Conservation (phyloP, 306 rosid genomes). For the Rosa rugosa region DNA sequence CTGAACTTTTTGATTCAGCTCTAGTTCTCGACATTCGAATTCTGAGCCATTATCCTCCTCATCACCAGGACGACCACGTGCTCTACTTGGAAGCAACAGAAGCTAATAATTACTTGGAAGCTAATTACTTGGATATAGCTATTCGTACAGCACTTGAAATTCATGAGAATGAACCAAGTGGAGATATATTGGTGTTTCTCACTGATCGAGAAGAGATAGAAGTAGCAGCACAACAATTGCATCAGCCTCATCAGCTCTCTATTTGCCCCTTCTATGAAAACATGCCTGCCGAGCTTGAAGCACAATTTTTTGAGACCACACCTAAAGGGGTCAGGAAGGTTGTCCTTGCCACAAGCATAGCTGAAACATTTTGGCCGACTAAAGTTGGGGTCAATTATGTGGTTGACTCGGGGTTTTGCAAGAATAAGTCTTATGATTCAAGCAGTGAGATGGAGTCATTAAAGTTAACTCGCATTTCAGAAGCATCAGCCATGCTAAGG, state of each 20-base stretch:
- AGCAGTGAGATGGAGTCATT: conserved; percentile 85
- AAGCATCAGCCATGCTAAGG: conserved; percentile 88
- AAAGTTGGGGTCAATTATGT: conserved; percentile 51
- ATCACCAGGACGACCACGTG: conserved; percentile 39
- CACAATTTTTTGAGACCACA: conserved; percentile 82
- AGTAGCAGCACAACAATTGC: conserved; percentile 76
- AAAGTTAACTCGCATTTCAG: conserved; percentile 66
- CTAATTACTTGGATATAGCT: no score
- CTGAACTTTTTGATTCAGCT: conserved; percentile 74
- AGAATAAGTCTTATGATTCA: conserved; percentile 62
- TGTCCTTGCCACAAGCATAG: conserved; percentile 89
- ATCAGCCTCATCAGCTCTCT: conserved; percentile 52
- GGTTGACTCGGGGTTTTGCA: conserved; percentile 77
- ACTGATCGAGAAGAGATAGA: conserved; percentile 91
- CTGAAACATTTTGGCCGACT: conserved; percentile 72
- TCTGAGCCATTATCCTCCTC: no score
- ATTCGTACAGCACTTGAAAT: no score
- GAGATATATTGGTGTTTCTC: conserved; percentile 65
- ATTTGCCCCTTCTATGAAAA: conserved; percentile 49
- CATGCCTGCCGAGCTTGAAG: conserved; percentile 4
- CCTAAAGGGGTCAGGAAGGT: conserved; percentile 83
- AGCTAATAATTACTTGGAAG: no score
- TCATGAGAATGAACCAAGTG: conserved; percentile 33
- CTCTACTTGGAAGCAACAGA: no score
- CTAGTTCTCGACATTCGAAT: conserved; percentile 70